Evolutionary conservation across 306 rosid genomes (phyloP).

Genomic region (Arachis hypogaea): DNA sequence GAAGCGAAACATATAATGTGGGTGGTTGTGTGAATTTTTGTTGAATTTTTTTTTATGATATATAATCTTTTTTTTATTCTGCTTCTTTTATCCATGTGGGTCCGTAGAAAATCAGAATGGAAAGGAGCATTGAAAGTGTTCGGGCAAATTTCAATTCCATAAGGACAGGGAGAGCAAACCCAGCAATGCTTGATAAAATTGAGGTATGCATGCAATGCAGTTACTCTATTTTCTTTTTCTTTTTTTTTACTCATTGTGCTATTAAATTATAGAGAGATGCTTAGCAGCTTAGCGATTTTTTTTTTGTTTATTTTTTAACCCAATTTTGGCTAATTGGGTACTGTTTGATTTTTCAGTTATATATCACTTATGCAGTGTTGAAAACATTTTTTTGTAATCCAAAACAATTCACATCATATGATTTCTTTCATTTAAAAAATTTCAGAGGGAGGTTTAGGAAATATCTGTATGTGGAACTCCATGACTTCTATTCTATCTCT

Average conservation of each 20-base stretch:
- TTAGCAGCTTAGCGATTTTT: not conserved
- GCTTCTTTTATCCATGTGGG: not conserved
- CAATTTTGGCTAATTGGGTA: not conserved
- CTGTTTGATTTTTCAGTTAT: not conserved
- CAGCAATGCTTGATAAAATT: conserved; percentile 90
- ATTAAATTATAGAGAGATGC: not conserved
- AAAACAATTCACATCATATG: not conserved
- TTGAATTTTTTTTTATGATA: conserved; percentile 14
- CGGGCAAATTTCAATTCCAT: conserved; percentile 79
- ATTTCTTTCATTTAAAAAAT: not conserved
- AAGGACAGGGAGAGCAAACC: conserved; percentile 89
- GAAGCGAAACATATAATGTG: not conserved
- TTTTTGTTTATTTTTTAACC: not conserved
- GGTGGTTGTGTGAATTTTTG: not conserved
- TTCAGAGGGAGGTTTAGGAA: not conserved
- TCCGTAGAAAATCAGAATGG: conserved; percentile 82
- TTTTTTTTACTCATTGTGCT: not conserved
- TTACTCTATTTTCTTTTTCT: conserved; percentile 13
- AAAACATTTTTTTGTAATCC: conserved; percentile 4
- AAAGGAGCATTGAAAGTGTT: conserved; percentile 75
- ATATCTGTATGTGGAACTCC: not conserved
- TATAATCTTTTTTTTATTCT: not conserved
- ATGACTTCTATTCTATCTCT: not conserved
- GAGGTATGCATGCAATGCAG: conserved; percentile 55
- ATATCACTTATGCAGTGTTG: not conserved